Evolutionary conservation across 2,329 filamentous ascomycete species (phyloP), one percentile per base, ranked within the genome.

Genomic region (Hymenoscyphus occultus): DNA sequence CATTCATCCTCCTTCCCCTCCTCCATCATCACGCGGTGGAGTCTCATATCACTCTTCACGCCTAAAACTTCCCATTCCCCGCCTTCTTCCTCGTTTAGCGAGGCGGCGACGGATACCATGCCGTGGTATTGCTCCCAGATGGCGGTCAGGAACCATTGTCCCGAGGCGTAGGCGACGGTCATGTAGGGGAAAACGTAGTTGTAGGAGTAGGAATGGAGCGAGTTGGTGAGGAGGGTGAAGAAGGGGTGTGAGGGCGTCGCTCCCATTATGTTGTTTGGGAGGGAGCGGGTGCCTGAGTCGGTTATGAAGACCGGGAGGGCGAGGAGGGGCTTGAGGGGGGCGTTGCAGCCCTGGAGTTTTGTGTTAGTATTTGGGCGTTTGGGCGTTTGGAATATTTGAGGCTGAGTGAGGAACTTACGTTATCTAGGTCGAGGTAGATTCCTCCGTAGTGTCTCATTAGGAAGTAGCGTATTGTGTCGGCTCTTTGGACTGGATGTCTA

Each of bases 401-500:
- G 40, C 60, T 39, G 57, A 12, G 32, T 51, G n/a, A 19, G 16
- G n/a, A n/a, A 48, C 60, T 39, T 62, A 70, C 69, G 63, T 88
- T 87, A 74, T 91, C 88, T 60, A 90, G 76, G 71, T 92, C 90
- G 70, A 92, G 86, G 75, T 92, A 92, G 64, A 90, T 86, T 39
- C 90, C 90, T 61, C 90, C 90, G 73, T 84, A 92, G 75, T 90
- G 84, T 61, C 87, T 81, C 40, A 92, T 82, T 28, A 91, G 83
- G 73, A 92, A 91, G 78, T 92, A 92, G 60, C 90, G 83, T 68
- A 92, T 89, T 19, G 88, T 81, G 72, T 92, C 89, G 51, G 88
- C 88, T 66, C 88, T 86, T 75, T 91, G 88, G 64, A 92, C 90
- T 6, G 87, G 86, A 74, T 88, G 90, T 28, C 80, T 81, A 77